Percentiles rank a stretch among this genome's conserved stretches.
These are phyloP conservation scores for Acer campestre DNA, from an alignment of 345 rosid species.

Conservation along the genomic window DNA sequence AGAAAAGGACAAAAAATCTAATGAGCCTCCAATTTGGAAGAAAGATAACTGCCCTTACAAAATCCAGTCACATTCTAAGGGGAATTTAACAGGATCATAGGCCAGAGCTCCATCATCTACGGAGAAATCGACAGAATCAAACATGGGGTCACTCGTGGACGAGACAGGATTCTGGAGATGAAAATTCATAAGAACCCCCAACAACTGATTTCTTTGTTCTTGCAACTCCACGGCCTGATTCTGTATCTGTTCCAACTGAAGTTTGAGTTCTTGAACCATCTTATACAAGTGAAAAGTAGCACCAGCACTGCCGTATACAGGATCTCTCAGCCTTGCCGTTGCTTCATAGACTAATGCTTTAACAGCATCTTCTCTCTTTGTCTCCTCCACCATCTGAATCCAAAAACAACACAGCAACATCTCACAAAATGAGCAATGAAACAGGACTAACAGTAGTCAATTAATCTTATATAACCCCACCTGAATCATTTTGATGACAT, in stretches of 20 bases:
- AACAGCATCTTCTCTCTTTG: constrained; percentile 37
- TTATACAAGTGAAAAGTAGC: constrained; percentile 31
- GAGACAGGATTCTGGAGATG: constrained; percentile 16
- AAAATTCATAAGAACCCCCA: constrained; percentile 23
- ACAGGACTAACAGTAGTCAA: neutral
- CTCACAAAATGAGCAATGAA: neutral
- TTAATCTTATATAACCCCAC: constrained; percentile 10
- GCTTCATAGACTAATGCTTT: constrained; percentile 39
- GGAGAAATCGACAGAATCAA: constrained; percentile 2
- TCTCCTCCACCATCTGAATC: constrained; percentile 38
- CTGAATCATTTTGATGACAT: constrained; percentile 44
- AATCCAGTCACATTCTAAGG: constrained; percentile 25
- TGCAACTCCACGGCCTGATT: constrained; percentile 20
- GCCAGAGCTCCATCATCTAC: constrained; percentile 15
- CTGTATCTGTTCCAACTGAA: constrained; percentile 16
- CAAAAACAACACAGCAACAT: neutral
- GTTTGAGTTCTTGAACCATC: constrained; percentile 30
- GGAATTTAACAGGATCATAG: constrained; percentile 22
- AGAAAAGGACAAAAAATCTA: neutral
- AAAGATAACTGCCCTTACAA: neutral
- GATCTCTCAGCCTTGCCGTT: constrained; percentile 39
- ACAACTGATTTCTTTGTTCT: constrained; percentile 25
- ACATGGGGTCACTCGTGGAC: neutral
- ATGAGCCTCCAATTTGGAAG: constrained; percentile 1
- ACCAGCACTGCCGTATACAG: constrained; percentile 35